phyloP scores from a whole-genome alignment of 2,329 filamentous ascomycete genomes.

The Aspergillus pseudoviridinutans region DNA sequence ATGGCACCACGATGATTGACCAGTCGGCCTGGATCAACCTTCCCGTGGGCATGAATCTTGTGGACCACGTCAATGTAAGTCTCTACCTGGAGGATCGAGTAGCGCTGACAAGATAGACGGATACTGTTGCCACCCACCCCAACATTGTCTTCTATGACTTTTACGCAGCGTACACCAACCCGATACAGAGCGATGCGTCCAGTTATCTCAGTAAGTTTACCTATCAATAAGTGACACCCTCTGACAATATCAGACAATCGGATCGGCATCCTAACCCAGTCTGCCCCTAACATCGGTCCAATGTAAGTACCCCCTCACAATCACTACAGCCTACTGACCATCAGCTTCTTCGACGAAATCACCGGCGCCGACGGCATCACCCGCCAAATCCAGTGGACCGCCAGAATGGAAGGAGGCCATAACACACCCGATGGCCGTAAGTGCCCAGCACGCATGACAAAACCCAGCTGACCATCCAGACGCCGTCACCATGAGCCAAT shows the following conservation, averaged over 20 bases:
- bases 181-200: slow-evolving; percentile 7
- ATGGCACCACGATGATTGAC: slow-evolving; percentile 4
- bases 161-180: slow-evolving; percentile 7
- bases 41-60: slow-evolving; percentile 5
- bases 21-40: slow-evolving; percentile 7
- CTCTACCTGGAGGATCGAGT: neutral
- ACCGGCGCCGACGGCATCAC: slow-evolving; percentile 4
- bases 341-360: slow-evolving; percentile 8
- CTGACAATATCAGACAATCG: slow-evolving; percentile 6
- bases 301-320: slow-evolving; percentile 1
- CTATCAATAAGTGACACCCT: neutral
- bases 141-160: slow-evolving; percentile 8
- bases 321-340: neutral
- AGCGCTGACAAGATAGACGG: slow-evolving; percentile 4
- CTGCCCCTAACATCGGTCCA: slow-evolving; percentile 15
- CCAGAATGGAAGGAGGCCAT: slow-evolving; percentile 11
- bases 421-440: slow-evolving; percentile 7
- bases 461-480: neutral
- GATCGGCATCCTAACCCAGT: slow-evolving; percentile 10
- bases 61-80: slow-evolving; percentile 5
- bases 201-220: slow-evolving; percentile 9
- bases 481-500: slow-evolving; percentile 6
- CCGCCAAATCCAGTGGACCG: slow-evolving; percentile 10
- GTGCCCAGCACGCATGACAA: neutral
- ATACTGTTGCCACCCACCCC: slow-evolving; percentile 10